Base-by-base conservation (phyloP, 805 yeast genomes). In the Metschnikowia koreensis region DNA sequence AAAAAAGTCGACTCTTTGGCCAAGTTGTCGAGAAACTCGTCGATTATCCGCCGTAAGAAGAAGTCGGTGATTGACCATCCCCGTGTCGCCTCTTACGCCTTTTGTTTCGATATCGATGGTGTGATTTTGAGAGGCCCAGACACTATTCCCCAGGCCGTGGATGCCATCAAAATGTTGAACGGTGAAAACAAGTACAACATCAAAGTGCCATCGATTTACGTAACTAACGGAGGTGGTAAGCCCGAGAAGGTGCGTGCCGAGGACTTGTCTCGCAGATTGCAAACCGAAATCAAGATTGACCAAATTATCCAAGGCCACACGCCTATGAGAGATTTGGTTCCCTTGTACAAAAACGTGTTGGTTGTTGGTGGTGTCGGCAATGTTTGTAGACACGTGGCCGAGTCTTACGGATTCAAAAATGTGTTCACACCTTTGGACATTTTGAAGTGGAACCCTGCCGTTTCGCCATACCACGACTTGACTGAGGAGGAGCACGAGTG, bases 231-330 rank as follows among this genome's bases (percentile, higher is more conserved):
- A 60, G 96, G 97, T 59, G 97, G 97, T 46, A 82, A 87, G 63
- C 86, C 89, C 8, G 97, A 90, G 67, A 65, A 73, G 50, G 84
- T 80, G 9, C 77, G 97, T 60, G 87, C 93, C 45, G 79, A 77
- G 50, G 94, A 89, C 58, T 75, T 90, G 62, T 74, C 84, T 41
- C 75, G 77, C 51, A 73, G 89, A 57, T 75, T 90, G 56, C 80
- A 76, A 17, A 70, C 81, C 38, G 79, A 79, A 38, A 81, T 90
- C 53, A 80, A 85, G 11, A 82, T 83, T 41, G 89, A 83, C 49
- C 97, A 90, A 71, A 87, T 90, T 53, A 87, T 90, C 61, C 97
- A 90, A 69, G 96, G 96, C 55, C 96, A 90, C 69, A 90, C 97
- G 1, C 97, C 97, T 34, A 90, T 90, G 94, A 84, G 82, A 60